phyloP scores from a whole-genome alignment of 371 early-diverging fungal genomes.

The Saksenaea vasiformis region DNA sequence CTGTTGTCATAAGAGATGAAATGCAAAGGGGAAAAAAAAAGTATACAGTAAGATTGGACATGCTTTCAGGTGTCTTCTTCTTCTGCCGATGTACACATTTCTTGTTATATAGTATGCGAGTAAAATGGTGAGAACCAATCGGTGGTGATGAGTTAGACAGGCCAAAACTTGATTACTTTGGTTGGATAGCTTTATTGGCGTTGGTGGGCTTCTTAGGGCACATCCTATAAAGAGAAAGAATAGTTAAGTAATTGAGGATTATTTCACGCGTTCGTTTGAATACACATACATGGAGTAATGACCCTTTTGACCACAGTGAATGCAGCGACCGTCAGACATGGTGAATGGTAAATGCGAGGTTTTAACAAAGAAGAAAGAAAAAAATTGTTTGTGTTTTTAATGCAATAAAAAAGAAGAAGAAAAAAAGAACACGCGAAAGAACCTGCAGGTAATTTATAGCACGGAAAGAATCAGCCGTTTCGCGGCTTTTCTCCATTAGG shows the following conservation, averaged over 20 bases:
- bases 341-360: not conserved
- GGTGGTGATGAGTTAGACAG: not conserved
- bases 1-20: constrained; percentile 2
- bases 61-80: not conserved
- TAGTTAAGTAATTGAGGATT: constrained; percentile 6
- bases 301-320: constrained; percentile 50
- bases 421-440: not conserved
- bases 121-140: not conserved
- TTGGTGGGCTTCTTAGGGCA: constrained; percentile 44
- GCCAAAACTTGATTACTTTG: not conserved
- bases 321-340: constrained; percentile 55
- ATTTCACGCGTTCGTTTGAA: not conserved
- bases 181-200: constrained; percentile 14
- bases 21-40: constrained; percentile 7
- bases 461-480: not conserved
- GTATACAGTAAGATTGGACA: not conserved
- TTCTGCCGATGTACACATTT: not conserved
- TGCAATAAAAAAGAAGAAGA: not conserved
- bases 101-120: not conserved
- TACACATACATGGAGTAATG: constrained; percentile 48
- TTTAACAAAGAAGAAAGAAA: not conserved
- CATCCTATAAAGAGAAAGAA: constrained; percentile 23
- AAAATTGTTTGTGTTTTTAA: not conserved
- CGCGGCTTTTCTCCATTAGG: constrained; percentile 5
- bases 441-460: not conserved